A percentile compares a stretch with the other conserved stretches of the same genome.
Conservation (phyloP, 2,329 filamentous ascomycete species). For the Ascochyta fabae region DNA sequence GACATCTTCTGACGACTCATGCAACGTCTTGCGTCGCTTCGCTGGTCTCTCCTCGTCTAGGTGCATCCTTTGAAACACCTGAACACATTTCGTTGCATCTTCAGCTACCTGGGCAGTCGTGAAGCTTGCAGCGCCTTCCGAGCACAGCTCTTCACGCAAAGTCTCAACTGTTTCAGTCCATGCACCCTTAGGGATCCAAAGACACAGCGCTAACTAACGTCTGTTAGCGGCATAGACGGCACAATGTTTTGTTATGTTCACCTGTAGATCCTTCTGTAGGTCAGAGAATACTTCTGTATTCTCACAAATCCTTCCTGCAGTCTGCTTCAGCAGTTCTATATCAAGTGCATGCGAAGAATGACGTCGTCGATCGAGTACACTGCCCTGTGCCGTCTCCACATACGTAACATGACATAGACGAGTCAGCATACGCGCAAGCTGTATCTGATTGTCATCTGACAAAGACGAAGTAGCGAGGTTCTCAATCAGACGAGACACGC, state of each 20-base stretch:
- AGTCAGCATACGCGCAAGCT: constrained; percentile 32
- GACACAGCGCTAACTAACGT: constrained; percentile 39
- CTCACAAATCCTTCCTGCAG: constrained; percentile 24
- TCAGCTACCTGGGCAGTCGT: constrained; percentile 31
- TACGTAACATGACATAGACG: constrained; percentile 20
- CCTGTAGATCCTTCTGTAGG: constrained; percentile 43
- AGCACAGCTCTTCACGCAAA: constrained; percentile 31
- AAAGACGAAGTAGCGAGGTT: constrained; percentile 19
- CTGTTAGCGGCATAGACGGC: constrained; percentile 11
- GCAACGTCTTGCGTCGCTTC: constrained; percentile 38
- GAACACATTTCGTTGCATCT: constrained; percentile 15
- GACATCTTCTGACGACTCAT: constrained; percentile 21
- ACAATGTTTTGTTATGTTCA: constrained; percentile 17
- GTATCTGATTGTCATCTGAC: constrained; percentile 31
- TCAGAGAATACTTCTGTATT: constrained; percentile 22
- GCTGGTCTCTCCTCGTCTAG: constrained; percentile 31
- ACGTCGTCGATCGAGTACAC: background rate
- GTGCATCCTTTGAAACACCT: constrained; percentile 8
- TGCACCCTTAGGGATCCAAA: constrained; percentile 39
- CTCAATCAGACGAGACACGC: constrained; percentile 31
- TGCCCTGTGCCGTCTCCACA: background rate
- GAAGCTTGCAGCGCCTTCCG: constrained; percentile 27
- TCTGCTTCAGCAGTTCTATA: constrained; percentile 1
- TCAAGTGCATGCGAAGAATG: background rate
- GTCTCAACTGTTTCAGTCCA: constrained; percentile 35